A percentile compares a stretch with the other conserved stretches of the same genome.
phyloP scores from a whole-genome alignment of 2,329 filamentous ascomycete genomes.

The Clarireedia homoeocarpa region DNA sequence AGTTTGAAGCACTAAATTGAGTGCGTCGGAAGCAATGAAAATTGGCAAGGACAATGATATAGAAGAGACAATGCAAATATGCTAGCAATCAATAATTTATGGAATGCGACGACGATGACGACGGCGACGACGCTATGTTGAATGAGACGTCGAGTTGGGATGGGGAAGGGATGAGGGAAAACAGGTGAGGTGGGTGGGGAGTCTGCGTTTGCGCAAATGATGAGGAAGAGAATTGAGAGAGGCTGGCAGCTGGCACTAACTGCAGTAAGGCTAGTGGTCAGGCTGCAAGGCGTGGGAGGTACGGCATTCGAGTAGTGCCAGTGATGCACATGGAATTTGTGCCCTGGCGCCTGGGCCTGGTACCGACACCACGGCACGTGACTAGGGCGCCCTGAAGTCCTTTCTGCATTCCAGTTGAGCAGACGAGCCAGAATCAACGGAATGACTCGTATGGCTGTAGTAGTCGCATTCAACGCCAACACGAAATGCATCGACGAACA shows the following conservation, averaged over 20 bases:
- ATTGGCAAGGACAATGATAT: neutral
- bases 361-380: too few relatives aligned
- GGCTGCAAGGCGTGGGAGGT: too few relatives aligned
- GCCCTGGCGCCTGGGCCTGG: too few relatives aligned
- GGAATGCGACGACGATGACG: neutral
- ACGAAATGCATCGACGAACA: neutral
- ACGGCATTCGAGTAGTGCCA: too few relatives aligned
- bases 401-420: neutral
- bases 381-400: too few relatives aligned
- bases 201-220: neutral
- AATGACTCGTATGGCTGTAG: neutral
- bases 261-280: too few relatives aligned
- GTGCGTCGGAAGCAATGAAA: neutral
- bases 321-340: too few relatives aligned
- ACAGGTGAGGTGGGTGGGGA: neutral
- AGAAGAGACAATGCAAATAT: neutral
- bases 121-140: neutral
- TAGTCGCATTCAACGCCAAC: neutral
- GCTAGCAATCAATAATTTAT: neutral
- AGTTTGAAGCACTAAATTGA: neutral
- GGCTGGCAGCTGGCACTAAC: neutral
- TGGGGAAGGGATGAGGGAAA: neutral
- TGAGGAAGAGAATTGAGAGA: slow-evolving; percentile 7
- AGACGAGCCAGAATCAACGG: neutral
- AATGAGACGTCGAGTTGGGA: neutral